Percentiles rank a stretch among this genome's conserved stretches.
Evolutionary conservation across 176 grass and related monocot genomes (phyloP).

Genomic region (Triticum urartu): DNA sequence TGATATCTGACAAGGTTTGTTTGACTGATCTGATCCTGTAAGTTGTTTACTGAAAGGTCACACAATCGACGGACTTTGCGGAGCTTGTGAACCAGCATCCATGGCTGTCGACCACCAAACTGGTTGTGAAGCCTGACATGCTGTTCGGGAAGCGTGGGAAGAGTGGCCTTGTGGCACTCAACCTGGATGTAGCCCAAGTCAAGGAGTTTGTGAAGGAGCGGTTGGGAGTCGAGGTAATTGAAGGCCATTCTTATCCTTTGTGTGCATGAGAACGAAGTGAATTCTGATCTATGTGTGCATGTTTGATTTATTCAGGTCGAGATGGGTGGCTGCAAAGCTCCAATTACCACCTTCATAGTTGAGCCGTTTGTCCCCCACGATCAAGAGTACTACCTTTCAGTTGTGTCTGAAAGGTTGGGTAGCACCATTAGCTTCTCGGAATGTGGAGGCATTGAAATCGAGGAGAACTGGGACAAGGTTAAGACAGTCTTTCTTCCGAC

Average conservation of each 20-base stretch:
- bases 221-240: conserved; percentile 71
- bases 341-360: conserved; percentile 85
- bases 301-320: conserved; percentile 52
- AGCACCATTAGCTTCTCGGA: conserved; percentile 93
- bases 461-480: conserved; percentile 99
- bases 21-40: not conserved
- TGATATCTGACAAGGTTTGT: not conserved
- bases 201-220: conserved; percentile 76
- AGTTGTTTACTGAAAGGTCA: conserved; percentile 43
- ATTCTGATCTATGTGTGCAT: not conserved
- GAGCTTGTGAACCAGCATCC: conserved; percentile 67
- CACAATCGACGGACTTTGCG: conserved; percentile 63
- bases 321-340: conserved; percentile 93
- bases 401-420: conserved; percentile 82
- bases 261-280: not conserved
- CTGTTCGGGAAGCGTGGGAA: conserved; percentile 97
- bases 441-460: conserved; percentile 90
- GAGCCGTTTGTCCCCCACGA: conserved; percentile 93
- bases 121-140: conserved; percentile 94
- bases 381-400: conserved; percentile 83
- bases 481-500: conserved; percentile 78
- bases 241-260: not conserved
- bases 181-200: conserved; percentile 75
- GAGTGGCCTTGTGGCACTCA: conserved; percentile 85
- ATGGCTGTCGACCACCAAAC: conserved; percentile 75